Evolutionary conservation across 2,329 filamentous ascomycete genomes (phyloP), one percentile per base, ranked within the genome.

Genomic region (Neocucurbitaria cava): DNA sequence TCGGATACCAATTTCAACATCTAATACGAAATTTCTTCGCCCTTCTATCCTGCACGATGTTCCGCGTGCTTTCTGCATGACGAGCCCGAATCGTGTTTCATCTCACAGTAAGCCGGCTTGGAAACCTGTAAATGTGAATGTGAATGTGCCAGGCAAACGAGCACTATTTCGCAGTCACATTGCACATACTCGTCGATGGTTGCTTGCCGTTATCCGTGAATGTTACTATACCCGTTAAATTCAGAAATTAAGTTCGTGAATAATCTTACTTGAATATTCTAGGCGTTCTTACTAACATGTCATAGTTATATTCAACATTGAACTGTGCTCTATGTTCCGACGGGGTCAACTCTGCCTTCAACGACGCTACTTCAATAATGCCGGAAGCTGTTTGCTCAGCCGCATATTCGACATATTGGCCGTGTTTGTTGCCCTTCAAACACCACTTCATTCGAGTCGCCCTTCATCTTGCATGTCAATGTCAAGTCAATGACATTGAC

Each of bases 341-440:
- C 15, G 9, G 5, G 2, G 24, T 7, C 4, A 11, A 15, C 20
- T 6, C 21, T 15, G n/a, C 6, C 20, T 13, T 23, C 11, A 40
- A 24, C 20, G 13, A 40, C 10, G 38, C 7, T 11, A 21, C 38
- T 40, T 40, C 38, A 40, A 40, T 23, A 15, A 11, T 11, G 15
- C 8, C 3, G 10, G 18, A 8, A 6, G 15, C 11, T 7, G 45
- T 52, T 58, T 49, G 39, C 39, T 31, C 13, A 30, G 41, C n/a
- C 35, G 44, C 13, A 26, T 3, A 10, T 3, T 28, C n/a, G 38
- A 39, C 13, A 13, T 17, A 24, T 47, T 24, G 44, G 40, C n/a
- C 49, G 38, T 57, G 60, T 55, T 58, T 46, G 46, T 58, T 46
- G 46, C 21, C 18, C 5, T 31, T 35, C 55, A 61, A 59, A 54